Conservation (phyloP, 768 basidiomycete genomes). For the Gymnopilus dilepis region DNA sequence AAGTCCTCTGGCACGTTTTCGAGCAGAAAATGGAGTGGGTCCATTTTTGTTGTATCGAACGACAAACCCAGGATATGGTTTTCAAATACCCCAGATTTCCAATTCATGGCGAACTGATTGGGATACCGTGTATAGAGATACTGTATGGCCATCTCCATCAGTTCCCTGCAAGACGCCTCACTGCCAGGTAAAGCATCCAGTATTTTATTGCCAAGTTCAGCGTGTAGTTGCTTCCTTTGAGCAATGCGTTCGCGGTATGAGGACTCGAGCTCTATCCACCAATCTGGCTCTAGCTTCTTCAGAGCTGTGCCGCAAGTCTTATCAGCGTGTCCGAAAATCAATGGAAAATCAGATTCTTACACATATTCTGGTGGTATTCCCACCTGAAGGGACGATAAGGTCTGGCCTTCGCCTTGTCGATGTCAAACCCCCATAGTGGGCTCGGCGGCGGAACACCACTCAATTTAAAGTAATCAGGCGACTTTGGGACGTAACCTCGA, state of each 20-base stretch:
- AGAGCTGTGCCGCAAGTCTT: slow-evolving; percentile 38
- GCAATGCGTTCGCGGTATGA: slow-evolving; percentile 50
- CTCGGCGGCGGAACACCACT: slow-evolving; percentile 49
- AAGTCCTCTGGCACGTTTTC: slow-evolving; percentile 60
- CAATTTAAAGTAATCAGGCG: slow-evolving; percentile 44
- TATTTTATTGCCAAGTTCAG: slow-evolving; percentile 43
- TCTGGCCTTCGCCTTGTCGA: slow-evolving; percentile 47
- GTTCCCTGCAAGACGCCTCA: slow-evolving; percentile 52
- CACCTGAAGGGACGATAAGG: slow-evolving; percentile 64
- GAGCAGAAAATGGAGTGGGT: slow-evolving; percentile 51
- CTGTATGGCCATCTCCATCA: slow-evolving; percentile 61
- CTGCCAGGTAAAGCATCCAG: slow-evolving; percentile 54
- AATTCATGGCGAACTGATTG: slow-evolving; percentile 48
- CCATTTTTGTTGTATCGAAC: slow-evolving; percentile 31
- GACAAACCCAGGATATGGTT: slow-evolving; percentile 47
- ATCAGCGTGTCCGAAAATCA: not conserved
- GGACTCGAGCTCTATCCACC: slow-evolving; percentile 62
- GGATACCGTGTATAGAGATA: slow-evolving; percentile 64
- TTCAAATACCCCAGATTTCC: slow-evolving; percentile 39
- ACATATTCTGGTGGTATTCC: slow-evolving; percentile 62
- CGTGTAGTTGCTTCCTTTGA: slow-evolving; percentile 46
- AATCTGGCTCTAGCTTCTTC: slow-evolving; percentile 55
- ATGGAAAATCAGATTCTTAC: slow-evolving; percentile 33
- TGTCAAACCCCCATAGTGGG: slow-evolving; percentile 47
- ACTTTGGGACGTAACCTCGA: not conserved